Percentiles rank a stretch among this genome's conserved stretches.
phyloP scores from a whole-genome alignment of 345 rosid species.

The Draba incana region DNA sequence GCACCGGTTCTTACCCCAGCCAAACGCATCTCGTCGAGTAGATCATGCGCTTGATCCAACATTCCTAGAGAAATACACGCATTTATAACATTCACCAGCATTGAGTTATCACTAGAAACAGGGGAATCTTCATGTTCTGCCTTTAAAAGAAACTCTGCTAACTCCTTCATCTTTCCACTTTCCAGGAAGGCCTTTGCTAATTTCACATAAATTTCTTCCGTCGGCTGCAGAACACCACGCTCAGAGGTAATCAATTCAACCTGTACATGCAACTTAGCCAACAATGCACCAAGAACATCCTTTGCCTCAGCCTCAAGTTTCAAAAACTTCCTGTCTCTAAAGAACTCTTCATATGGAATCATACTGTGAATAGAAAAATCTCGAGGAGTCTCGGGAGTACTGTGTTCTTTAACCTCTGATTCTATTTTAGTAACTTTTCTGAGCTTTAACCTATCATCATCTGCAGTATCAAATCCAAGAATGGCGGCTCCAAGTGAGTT shows the following conservation, averaged over 20 bases:
- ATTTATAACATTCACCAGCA: slow-evolving; percentile 66
- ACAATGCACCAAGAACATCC: slow-evolving; percentile 53
- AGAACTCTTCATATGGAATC: slow-evolving; percentile 56
- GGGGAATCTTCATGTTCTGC: slow-evolving; percentile 75
- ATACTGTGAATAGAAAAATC: slow-evolving; percentile 35
- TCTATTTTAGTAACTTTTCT: slow-evolving; percentile 37
- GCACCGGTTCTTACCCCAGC: slow-evolving; percentile 73
- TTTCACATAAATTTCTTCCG: slow-evolving; percentile 65
- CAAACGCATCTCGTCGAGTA: slow-evolving; percentile 87
- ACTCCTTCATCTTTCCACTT: slow-evolving; percentile 69
- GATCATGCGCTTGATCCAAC: slow-evolving; percentile 93
- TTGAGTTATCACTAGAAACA: slow-evolving; percentile 69
- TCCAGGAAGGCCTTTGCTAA: slow-evolving; percentile 83
- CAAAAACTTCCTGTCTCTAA: slow-evolving; percentile 55
- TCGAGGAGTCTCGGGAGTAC: slow-evolving; percentile 12
- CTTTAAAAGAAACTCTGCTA: slow-evolving; percentile 71
- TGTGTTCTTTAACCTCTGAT: slow-evolving; percentile 32
- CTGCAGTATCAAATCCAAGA: slow-evolving; percentile 35
- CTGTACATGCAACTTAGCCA: slow-evolving; percentile 58
- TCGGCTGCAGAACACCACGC: slow-evolving; percentile 81
- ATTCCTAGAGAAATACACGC: slow-evolving; percentile 82
- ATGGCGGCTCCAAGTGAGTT: slow-evolving; percentile 75
- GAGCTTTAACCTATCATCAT: slow-evolving; percentile 32
- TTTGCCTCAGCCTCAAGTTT: slow-evolving; percentile 69
- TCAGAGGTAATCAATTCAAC: slow-evolving; percentile 69